Conservation (phyloP, 345 rosid genomes). For the Populus nigra region DNA sequence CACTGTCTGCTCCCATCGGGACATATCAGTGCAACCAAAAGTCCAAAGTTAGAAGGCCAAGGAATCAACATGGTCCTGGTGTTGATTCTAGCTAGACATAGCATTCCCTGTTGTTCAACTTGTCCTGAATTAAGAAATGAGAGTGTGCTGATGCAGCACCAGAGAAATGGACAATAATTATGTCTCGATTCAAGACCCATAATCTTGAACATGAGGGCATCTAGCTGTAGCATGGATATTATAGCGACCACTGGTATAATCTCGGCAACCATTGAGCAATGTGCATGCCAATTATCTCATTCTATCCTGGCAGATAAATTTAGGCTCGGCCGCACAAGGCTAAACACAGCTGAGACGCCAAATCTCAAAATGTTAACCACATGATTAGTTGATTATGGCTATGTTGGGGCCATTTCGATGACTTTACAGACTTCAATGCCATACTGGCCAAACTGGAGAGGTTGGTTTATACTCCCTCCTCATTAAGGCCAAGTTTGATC, state of each 20-base stretch:
- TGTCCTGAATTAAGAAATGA: not conserved
- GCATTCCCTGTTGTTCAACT: not conserved
- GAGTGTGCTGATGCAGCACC: not conserved
- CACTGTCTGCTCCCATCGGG: not conserved
- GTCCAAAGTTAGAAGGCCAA: not conserved
- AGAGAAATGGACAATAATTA: not conserved
- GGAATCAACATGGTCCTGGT: not conserved
- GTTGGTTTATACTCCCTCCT: too few species aligned
- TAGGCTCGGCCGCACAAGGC: too few species aligned
- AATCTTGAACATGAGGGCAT: not conserved
- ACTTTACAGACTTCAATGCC: too few species aligned
- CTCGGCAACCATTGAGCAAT: not conserved
- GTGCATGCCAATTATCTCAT: not conserved
- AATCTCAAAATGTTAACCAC: too few species aligned
- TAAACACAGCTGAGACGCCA: too few species aligned
- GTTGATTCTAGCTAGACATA: not conserved
- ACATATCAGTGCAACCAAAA: too few species aligned
- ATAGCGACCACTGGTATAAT: not conserved
- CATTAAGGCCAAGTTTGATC: too few species aligned
- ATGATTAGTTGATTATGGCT: too few species aligned
- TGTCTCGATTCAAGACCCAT: not conserved
- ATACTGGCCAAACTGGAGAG: too few species aligned
- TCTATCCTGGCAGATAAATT: not conserved
- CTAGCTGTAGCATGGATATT: not conserved
- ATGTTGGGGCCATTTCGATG: too few species aligned